phyloP scores from a whole-genome alignment of 2,329 filamentous ascomycete genomes.

The Neofusicoccum kwambonambiense region DNA sequence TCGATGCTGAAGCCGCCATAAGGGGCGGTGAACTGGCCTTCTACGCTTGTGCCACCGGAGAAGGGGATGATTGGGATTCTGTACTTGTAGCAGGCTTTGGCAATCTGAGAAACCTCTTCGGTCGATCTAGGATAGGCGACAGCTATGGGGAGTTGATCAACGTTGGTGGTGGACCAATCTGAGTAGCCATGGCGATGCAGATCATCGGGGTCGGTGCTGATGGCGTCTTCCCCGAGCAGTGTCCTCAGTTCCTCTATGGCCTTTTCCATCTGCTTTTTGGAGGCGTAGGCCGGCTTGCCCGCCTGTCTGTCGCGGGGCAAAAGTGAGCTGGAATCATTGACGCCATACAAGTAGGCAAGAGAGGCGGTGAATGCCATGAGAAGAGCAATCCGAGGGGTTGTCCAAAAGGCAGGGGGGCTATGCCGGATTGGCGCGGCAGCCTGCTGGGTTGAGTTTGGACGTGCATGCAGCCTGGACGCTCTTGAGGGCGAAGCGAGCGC shows the following conservation, averaged over 20 bases:
- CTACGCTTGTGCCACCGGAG: conserved; percentile 80
- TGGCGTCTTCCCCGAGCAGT: conserved; percentile 57
- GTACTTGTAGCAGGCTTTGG: conserved; percentile 72
- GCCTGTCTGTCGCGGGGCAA: conserved; percentile 29
- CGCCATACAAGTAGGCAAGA: conserved; percentile 51
- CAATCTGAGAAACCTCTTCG: conserved; percentile 64
- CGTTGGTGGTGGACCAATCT: conserved; percentile 69
- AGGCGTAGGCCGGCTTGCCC: conserved; percentile 47
- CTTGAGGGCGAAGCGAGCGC: conserved; percentile 22
- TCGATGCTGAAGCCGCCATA: conserved; percentile 86
- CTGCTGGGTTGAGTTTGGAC: conserved; percentile 28
- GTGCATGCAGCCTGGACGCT: conserved; percentile 26
- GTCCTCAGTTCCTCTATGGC: conserved; percentile 56
- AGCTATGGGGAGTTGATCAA: conserved; percentile 61
- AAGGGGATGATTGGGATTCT: conserved; percentile 80
- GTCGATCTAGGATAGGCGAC: conserved; percentile 65
- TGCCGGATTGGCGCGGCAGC: conserved; percentile 21
- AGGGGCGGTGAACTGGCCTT: conserved; percentile 86
- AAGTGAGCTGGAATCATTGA: conserved; percentile 31
- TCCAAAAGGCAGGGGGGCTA: conserved; percentile 44
- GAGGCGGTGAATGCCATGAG: conserved; percentile 52
- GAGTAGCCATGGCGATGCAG: conserved; percentile 66
- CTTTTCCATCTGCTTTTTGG: conserved; percentile 50
- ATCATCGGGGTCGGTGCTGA: conserved; percentile 64
- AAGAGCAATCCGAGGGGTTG: conserved; percentile 47